These are phyloP conservation scores for Xerocomellus intermedius DNA, from an alignment of 768 basidiomycete species.

Conservation along the genomic window DNA sequence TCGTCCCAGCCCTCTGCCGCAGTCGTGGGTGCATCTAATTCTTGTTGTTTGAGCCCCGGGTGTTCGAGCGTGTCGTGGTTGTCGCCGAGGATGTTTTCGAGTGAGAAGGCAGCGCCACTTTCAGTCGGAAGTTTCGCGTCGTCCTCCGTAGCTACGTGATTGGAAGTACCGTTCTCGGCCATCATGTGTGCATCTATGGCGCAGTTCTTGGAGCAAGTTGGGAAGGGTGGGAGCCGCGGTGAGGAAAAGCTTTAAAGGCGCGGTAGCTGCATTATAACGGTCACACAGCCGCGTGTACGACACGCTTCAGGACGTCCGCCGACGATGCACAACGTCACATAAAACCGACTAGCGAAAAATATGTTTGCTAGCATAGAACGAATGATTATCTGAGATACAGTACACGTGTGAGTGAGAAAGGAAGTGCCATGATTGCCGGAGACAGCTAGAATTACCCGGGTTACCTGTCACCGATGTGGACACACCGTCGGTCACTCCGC, in stretches of 20 bases:
- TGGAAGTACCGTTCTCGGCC: slow-evolving; percentile 20
- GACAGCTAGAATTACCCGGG: neutral
- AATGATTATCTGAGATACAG: slow-evolving; percentile 12
- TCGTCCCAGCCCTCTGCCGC: slow-evolving; percentile 66
- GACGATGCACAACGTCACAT: neutral
- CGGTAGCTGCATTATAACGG: slow-evolving; percentile 4
- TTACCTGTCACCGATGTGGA: slow-evolving; percentile 31
- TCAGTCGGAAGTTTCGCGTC: slow-evolving; percentile 4
- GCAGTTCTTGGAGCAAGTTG: neutral
- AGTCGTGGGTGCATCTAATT: slow-evolving; percentile 33
- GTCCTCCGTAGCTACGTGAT: slow-evolving; percentile 11
- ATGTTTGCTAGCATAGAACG: neutral
- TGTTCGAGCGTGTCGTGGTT: slow-evolving; percentile 64
- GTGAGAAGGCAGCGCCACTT: slow-evolving; percentile 43
- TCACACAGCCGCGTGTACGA: slow-evolving; percentile 29
- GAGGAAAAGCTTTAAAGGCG: slow-evolving; percentile 9
- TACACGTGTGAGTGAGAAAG: slow-evolving; percentile 14
- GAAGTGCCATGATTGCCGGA: neutral
- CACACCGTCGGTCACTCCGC: slow-evolving; percentile 42
- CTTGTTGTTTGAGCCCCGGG: slow-evolving; percentile 36
- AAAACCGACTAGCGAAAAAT: neutral
- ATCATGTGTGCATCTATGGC: slow-evolving; percentile 20
- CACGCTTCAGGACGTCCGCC: slow-evolving; percentile 4
- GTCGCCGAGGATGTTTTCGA: slow-evolving; percentile 67
- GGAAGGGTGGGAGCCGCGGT: slow-evolving; percentile 9